Evolutionary conservation across 768 basidiomycete species (phyloP).

Genomic region (Fomitopsis pulvina): DNA sequence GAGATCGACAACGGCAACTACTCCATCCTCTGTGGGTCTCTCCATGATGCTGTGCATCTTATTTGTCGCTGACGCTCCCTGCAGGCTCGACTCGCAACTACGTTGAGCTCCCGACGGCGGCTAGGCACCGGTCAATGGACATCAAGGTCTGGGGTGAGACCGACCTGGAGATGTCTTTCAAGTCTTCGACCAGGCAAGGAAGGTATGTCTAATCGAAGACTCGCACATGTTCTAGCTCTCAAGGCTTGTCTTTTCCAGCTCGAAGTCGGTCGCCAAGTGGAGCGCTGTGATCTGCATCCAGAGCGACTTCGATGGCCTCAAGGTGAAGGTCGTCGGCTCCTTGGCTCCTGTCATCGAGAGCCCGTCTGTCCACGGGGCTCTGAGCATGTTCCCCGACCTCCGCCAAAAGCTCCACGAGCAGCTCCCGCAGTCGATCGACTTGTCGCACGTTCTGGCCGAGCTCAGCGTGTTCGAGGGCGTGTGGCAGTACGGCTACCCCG

Average conservation of each 20-base stretch:
- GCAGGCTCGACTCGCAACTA: slow-evolving; percentile 23
- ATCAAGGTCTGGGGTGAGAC: slow-evolving; percentile 22
- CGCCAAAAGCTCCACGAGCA: slow-evolving; percentile 14
- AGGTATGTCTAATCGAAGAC: slow-evolving; percentile 6
- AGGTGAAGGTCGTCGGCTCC: slow-evolving; percentile 14
- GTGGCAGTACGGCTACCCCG: slow-evolving; percentile 22
- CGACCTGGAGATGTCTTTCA: slow-evolving; percentile 16
- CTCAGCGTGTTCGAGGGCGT: slow-evolving; percentile 23
- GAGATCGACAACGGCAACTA: slow-evolving; percentile 13
- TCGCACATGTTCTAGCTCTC: not conserved
- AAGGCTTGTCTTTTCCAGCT: slow-evolving; percentile 10
- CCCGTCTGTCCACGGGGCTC: slow-evolving; percentile 6
- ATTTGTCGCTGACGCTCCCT: not conserved
- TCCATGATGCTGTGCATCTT: slow-evolving; percentile 6
- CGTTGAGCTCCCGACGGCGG: slow-evolving; percentile 21
- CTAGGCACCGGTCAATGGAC: slow-evolving; percentile 17
- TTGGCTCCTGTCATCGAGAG: slow-evolving; percentile 11
- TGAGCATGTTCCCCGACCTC: slow-evolving; percentile 13
- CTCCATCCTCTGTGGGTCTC: slow-evolving; percentile 14
- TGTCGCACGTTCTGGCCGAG: slow-evolving; percentile 17
- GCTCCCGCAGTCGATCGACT: slow-evolving; percentile 18
- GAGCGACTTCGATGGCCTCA: slow-evolving; percentile 16
- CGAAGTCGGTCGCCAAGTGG: slow-evolving; percentile 20
- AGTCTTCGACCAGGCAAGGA: slow-evolving; percentile 10
- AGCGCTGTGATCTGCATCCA: slow-evolving; percentile 14